phyloP scores from a whole-genome alignment of 2,329 filamentous ascomycete genomes.

The Cladophialophora chaetospira region DNA sequence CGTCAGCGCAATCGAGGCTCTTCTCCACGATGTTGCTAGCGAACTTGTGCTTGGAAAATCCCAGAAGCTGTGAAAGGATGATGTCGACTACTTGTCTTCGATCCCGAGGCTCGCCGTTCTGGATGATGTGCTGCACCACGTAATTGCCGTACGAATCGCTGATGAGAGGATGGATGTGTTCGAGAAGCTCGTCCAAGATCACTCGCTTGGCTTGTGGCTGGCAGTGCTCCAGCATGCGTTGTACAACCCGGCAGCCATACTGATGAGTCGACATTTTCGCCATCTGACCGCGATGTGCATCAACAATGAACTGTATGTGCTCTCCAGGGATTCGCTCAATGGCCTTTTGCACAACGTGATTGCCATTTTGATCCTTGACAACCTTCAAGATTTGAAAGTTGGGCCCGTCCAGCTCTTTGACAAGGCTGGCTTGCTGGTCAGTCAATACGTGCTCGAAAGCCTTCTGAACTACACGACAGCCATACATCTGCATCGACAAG shows the following conservation, averaged over 20 bases:
- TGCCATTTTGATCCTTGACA: slow-evolving; percentile 86
- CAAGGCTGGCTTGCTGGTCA: slow-evolving; percentile 84
- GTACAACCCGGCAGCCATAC: slow-evolving; percentile 90
- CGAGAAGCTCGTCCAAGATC: slow-evolving; percentile 78
- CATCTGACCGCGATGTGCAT: slow-evolving; percentile 75
- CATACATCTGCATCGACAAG: slow-evolving; percentile 86
- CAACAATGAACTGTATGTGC: slow-evolving; percentile 82
- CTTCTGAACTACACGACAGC: slow-evolving; percentile 94
- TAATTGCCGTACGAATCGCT: slow-evolving; percentile 94
- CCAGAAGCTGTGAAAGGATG: slow-evolving; percentile 70
- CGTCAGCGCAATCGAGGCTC: slow-evolving; percentile 73
- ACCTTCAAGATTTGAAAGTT: slow-evolving; percentile 73
- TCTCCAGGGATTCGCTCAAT: slow-evolving; percentile 77
- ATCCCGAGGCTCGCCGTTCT: slow-evolving; percentile 73
- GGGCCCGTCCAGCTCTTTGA: slow-evolving; percentile 85
- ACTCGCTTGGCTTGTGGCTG: slow-evolving; percentile 68
- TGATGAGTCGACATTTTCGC: slow-evolving; percentile 72
- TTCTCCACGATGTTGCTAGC: slow-evolving; percentile 97
- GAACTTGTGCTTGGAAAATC: slow-evolving; percentile 89
- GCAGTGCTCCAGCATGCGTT: slow-evolving; percentile 84
- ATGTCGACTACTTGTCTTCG: slow-evolving; percentile 70
- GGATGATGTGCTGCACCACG: slow-evolving; percentile 88
- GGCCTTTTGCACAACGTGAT: slow-evolving; percentile 94
- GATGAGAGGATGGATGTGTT: slow-evolving; percentile 70
- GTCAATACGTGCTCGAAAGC: slow-evolving; percentile 86